phyloP scores from a whole-genome alignment of 2,329 filamentous ascomycete genomes.

The Exophiala lecanii-corni region DNA sequence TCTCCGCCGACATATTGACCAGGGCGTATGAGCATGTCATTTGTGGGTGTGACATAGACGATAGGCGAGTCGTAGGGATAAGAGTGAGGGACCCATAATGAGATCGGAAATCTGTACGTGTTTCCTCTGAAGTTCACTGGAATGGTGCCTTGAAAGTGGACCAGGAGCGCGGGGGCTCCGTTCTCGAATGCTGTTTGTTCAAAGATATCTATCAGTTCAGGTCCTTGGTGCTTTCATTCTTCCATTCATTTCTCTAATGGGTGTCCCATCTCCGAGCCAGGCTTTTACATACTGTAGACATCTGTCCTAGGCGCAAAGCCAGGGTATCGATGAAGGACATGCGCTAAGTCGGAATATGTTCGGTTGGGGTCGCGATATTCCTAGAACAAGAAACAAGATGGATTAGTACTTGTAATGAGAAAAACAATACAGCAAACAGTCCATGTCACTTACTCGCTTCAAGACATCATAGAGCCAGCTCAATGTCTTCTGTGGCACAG shows the following conservation, averaged over 20 bases:
- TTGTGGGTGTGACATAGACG: conserved; percentile 81
- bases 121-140: conserved; percentile 87
- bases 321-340: conserved; percentile 72
- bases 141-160: conserved; percentile 80
- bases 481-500: conserved; percentile 81
- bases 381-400: conserved; percentile 54
- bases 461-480: conserved; percentile 94
- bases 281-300: conserved; percentile 81
- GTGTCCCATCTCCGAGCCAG: too few species aligned
- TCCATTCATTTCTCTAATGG: not conserved
- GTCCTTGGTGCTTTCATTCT: not conserved
- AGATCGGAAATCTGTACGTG: conserved; percentile 85
- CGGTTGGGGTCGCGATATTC: conserved; percentile 92
- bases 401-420: not conserved
- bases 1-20: conserved; percentile 87
- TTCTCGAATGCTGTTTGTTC: conserved; percentile 71
- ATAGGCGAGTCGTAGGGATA: conserved; percentile 85
- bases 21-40: conserved; percentile 81
- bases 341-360: conserved; percentile 86
- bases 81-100: conserved; percentile 85
- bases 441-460: conserved; percentile 55
- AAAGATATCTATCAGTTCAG: too few species aligned
- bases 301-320: conserved; percentile 78
- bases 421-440: not conserved
- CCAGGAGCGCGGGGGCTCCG: conserved; percentile 77